Base-by-base conservation (phyloP, 345 rosid genomes). In the Leavenworthia alabamica region DNA sequence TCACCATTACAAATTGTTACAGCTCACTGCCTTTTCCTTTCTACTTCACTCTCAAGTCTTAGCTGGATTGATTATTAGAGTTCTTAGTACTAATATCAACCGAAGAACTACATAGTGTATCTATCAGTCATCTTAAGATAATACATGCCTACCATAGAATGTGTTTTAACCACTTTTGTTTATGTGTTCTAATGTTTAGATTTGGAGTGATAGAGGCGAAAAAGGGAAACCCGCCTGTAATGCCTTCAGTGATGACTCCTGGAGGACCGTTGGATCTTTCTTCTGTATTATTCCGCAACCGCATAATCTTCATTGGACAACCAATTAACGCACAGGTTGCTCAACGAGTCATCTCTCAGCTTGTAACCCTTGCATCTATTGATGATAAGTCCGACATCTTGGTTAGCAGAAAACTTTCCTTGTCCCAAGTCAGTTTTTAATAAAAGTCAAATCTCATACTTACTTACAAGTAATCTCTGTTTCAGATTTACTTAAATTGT, bases 251-350 rank as follows among this genome's bases (percentile, higher is more conserved):
- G 48, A 78, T 83, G 81, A 87, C 96, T 42, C 91, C 97, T 43
- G 97, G 88, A 71, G 94, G 97, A 67, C 78, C 91, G 70, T 51
- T 87, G 73, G 99, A 89, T 71, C 88, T 89, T n/a, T 81, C 89
- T 68, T 80, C 88, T 44, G 90, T 93, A 44, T 67, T 93, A 44
- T 80, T 86, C 43, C 80, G 96, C 13, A 89, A 87, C 67, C 91
- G 96, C 45, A 89, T 89, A 13, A 85, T 93, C 74, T 93, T 93
- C 66, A 78, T 87, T 9, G 99, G 97, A 60, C 84, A 89, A 70
- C 86, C 94, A 52, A 37, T 93, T 46, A 85, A 81, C 69, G 76
- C 96, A 22, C 82, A 73, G 73, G 99, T 89, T 75, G 96, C 99
- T 69, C 96, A 89, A 77, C 78, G 82, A 51, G 91, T 83, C 67